A percentile compares a stretch with the other conserved stretches of the same genome.
These are phyloP conservation scores for Cucurbita ficifolia DNA, from an alignment of 306 rosid genomes.

Conservation along the genomic window DNA sequence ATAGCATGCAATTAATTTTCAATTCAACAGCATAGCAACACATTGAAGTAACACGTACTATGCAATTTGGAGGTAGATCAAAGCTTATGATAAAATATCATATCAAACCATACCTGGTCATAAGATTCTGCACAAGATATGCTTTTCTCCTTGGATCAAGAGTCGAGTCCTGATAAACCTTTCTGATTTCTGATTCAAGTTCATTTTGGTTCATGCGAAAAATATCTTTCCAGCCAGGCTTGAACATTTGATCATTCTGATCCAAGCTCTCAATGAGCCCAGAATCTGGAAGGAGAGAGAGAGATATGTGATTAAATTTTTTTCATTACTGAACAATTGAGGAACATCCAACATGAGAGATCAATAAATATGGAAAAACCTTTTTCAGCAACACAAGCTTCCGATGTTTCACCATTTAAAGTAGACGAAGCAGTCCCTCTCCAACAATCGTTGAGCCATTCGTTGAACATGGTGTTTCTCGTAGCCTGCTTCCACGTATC, in stretches of 20 bases:
- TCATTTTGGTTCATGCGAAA: constrained; percentile 98
- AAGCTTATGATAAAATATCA: background rate
- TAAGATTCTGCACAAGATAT: constrained; percentile 92
- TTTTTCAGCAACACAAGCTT: constrained; percentile 37
- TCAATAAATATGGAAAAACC: constrained; percentile 24
- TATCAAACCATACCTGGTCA: constrained; percentile 65
- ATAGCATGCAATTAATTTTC: constrained; percentile 13
- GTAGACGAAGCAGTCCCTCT: constrained; percentile 62
- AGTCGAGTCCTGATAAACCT: constrained; percentile 81
- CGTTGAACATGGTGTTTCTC: constrained; percentile 97
- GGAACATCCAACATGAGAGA: background rate
- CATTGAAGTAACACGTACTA: constrained; percentile 5
- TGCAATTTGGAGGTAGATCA: constrained; percentile 4
- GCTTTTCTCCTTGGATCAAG: constrained; percentile 99
- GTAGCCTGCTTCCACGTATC: constrained; percentile 99
- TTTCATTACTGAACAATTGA: background rate
- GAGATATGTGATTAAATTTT: background rate
- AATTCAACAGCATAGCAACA: constrained; percentile 6
- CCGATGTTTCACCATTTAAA: constrained; percentile 35
- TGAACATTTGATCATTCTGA: constrained; percentile 88
- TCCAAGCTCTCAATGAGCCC: constrained; percentile 79
- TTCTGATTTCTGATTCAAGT: constrained; percentile 90
- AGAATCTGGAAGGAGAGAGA: constrained; percentile 23
- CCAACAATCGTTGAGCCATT: constrained; percentile 95
- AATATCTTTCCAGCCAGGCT: constrained; percentile 99